phyloP scores from a whole-genome alignment of 2,329 filamentous ascomycete genomes.

The Ophiostoma pallidulum region DNA sequence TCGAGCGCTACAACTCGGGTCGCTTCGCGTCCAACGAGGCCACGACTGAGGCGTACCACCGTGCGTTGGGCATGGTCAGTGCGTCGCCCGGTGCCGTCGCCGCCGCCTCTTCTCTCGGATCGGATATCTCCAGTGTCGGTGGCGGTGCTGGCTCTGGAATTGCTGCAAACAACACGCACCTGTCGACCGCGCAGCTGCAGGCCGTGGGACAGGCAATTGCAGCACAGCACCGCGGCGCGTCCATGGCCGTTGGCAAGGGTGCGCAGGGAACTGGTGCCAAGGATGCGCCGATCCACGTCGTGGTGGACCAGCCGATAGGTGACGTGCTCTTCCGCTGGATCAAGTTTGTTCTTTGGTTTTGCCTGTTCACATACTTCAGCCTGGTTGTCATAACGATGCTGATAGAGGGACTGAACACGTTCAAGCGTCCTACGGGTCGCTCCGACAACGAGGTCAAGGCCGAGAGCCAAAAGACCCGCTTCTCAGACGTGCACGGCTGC shows the following conservation, averaged over 20 bases:
- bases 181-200: conserved; percentile 56
- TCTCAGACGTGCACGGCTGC: conserved; percentile 90
- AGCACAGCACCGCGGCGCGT: conserved; percentile 58
- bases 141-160: conserved; percentile 18
- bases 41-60: conserved; percentile 70
- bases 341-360: conserved; percentile 74
- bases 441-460: conserved; percentile 75
- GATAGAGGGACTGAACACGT: conserved; percentile 67
- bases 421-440: conserved; percentile 68
- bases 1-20: conserved; percentile 81
- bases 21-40: conserved; percentile 72
- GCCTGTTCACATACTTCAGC: conserved; percentile 67
- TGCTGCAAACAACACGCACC: conserved; percentile 25
- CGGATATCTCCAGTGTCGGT: conserved; percentile 1
- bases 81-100: conserved; percentile 14
- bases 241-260: conserved; percentile 45
- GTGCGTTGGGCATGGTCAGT: conserved; percentile 49
- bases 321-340: conserved; percentile 81
- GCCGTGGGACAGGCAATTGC: conserved; percentile 75
- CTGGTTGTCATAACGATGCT: conserved; percentile 72
- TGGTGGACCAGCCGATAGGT: conserved; percentile 82
- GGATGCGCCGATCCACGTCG: conserved; percentile 82
- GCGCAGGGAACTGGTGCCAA: conserved; percentile 58
- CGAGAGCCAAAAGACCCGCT: conserved; percentile 83
- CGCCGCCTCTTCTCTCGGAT: not conserved